Base-by-base conservation (phyloP, 768 basidiomycete genomes). In the Mycena venus region DNA sequence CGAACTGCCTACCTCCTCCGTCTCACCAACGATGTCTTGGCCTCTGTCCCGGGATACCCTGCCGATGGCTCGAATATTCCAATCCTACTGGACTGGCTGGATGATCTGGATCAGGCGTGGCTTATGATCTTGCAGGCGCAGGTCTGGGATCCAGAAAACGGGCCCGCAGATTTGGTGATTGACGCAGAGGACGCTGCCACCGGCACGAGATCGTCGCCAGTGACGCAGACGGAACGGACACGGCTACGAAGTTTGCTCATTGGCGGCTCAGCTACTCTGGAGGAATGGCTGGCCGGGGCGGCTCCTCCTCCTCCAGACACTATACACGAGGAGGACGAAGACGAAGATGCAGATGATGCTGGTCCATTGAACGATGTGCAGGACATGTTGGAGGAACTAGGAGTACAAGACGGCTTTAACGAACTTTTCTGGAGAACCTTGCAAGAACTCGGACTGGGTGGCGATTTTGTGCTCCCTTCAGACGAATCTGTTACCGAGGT, bases 41-140 rank as follows among this genome's bases (percentile, higher is more conserved):
- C 81, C 70, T 86, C 90, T 12, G 88, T 94, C 11, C 83, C 89
- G 6, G 93, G 93, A 7, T 96, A 96, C 79, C 81, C 84, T 3
- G 86, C 90, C 0, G 81, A 86, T 19, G 73, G 82, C 25, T 81
- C 84, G 9, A 82, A 85, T 17, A 82, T 96, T 2, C 86, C 83
- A 36, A 84, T 88, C 42, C 85, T 94, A 7, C 84, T 93, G 29
- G 90, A 92, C 72, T 93, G 91, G 85, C 83, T 95, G 29, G 90
- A 91, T 78, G 91, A 94, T 78, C 87, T 96, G 42, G 95, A 96
- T 81, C 87, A 90, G 62, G 93, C 91, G 0, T 96, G 95, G 95
- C 75, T 91, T 17, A 87, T 90, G 21, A 92, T 93, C 2, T 85
- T 96, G 32, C 88, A 88, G 44, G 83, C 84, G 7, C 91, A 94